These are phyloP conservation scores for Ascochyta rabiei DNA, from an alignment of 2,329 filamentous ascomycete species.

Conservation along the genomic window DNA sequence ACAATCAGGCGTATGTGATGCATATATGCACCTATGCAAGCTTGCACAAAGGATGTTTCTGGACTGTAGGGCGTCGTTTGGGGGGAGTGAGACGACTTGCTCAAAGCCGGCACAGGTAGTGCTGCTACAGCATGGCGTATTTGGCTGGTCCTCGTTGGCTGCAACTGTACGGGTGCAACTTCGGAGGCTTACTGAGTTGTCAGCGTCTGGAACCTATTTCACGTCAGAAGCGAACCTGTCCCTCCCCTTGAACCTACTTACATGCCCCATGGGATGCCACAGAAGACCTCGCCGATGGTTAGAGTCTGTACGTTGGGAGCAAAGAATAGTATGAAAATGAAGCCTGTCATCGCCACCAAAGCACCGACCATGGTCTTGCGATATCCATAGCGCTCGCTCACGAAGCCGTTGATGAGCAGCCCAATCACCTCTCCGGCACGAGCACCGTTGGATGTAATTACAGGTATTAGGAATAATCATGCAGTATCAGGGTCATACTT, in stretches of 20 bases:
- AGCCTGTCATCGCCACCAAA: conserved; percentile 47
- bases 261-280: conserved; percentile 53
- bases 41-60: conserved; percentile 64
- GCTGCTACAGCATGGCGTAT: conserved; percentile 2
- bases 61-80: not conserved
- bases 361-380: conserved; percentile 52
- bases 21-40: conserved; percentile 72
- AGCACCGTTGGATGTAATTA: conserved; percentile 49
- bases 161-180: conserved; percentile 71
- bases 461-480: not conserved
- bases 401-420: conserved; percentile 52
- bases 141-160: conserved; percentile 67
- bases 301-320: conserved; percentile 50
- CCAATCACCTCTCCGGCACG: conserved; percentile 52
- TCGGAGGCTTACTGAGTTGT: conserved; percentile 57
- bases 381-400: conserved; percentile 53
- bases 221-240: no score
- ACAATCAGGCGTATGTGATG: conserved; percentile 66
- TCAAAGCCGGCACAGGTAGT: not conserved
- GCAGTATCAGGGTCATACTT: not conserved
- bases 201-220: conserved; percentile 49
- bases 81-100: not conserved
- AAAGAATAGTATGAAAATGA: conserved; percentile 55
- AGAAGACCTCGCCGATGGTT: conserved; percentile 53
- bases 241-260: not conserved